These are phyloP conservation scores for Fusarium temperatum DNA, from an alignment of 2,329 filamentous ascomycete genomes.

Conservation along the genomic window DNA sequence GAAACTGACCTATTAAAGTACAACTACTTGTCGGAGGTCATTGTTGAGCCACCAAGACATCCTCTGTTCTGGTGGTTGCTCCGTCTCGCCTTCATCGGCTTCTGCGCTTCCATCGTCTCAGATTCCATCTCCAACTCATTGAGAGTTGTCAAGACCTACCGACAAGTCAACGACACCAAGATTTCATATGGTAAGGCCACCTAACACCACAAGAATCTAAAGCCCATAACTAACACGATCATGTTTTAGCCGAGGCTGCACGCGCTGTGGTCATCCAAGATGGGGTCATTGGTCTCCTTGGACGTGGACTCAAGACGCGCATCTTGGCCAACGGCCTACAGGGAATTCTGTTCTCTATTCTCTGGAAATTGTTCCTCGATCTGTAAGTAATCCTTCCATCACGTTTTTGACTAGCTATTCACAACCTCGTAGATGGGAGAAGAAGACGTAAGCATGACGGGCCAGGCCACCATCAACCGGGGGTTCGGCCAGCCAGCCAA, in stretches of 20 bases:
- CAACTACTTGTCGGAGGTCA: conserved; percentile 52
- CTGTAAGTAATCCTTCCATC: conserved; percentile 47
- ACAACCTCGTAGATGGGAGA: background rate
- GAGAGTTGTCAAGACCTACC: conserved; percentile 59
- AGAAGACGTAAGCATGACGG: background rate
- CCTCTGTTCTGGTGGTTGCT: conserved; percentile 54
- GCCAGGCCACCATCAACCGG: no score
- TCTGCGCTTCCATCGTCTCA: conserved; percentile 56
- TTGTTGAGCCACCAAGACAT: conserved; percentile 53
- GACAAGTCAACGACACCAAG: conserved; percentile 58
- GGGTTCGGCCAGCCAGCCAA: background rate
- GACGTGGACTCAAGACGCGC: conserved; percentile 56
- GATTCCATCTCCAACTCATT: conserved; percentile 59
- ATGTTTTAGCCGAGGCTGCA: conserved; percentile 52
- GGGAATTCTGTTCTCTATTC: conserved; percentile 57
- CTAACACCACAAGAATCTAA: rapidly evolving
- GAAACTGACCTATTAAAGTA: conserved; percentile 46
- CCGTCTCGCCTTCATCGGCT: conserved; percentile 50
- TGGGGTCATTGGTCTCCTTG: conserved; percentile 54
- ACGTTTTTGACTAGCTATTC: rapidly evolving
- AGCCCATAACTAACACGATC: background rate
- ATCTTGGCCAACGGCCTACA: conserved; percentile 60
- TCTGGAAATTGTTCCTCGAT: conserved; percentile 60
- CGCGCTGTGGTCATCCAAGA: conserved; percentile 52
- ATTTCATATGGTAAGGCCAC: conserved; percentile 54